Conservation (phyloP, 2,329 filamentous ascomycete species). For the Colletotrichum karsti region DNA sequence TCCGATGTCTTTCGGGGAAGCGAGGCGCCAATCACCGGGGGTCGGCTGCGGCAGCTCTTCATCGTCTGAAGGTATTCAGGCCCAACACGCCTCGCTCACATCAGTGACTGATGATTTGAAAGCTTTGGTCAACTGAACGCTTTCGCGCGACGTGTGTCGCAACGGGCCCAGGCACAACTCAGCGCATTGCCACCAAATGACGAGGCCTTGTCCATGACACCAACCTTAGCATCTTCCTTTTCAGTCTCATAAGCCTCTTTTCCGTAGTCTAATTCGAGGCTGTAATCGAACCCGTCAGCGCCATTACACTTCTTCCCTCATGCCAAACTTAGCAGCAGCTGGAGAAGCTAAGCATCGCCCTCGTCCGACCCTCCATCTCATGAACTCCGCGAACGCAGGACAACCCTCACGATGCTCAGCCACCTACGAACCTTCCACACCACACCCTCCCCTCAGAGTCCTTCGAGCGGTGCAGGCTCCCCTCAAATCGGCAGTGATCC, state of each 20-base stretch:
- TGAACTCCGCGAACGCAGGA: background rate
- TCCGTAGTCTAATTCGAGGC: background rate
- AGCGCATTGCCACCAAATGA: background rate
- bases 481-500: slow-evolving; percentile 18
- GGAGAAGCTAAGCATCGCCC: background rate
- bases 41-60: background rate
- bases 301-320: background rate
- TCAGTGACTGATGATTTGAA: background rate
- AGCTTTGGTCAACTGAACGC: background rate
- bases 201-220: background rate
- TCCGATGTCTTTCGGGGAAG: background rate
- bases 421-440: slow-evolving; percentile 8
- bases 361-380: slow-evolving; percentile 11
- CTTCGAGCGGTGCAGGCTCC: background rate
- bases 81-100: no score
- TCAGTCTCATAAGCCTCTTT: background rate
- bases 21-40: background rate
- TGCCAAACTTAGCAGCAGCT: background rate
- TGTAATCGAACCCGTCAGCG: background rate
- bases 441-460: background rate
- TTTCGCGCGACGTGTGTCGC: background rate
- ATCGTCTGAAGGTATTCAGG: background rate
- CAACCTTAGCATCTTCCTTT: background rate
- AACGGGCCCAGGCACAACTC: background rate
- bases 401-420: slow-evolving; percentile 7